Evolutionary conservation across 208 protist genomes (phyloP), one percentile per base, ranked within the genome.

Genomic region (Phytomonas francai): DNA sequence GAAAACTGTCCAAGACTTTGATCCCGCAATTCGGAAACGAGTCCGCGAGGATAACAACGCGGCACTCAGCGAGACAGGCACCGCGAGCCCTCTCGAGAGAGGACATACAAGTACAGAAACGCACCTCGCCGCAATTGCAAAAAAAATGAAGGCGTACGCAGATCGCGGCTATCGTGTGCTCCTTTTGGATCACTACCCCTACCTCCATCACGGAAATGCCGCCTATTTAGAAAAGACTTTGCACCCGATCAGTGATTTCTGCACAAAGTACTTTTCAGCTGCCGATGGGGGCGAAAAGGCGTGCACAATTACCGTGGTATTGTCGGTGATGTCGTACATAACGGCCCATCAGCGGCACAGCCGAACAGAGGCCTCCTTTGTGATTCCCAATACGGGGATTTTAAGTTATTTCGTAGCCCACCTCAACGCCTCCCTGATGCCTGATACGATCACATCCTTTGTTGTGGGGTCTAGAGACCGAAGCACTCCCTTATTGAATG

Each of bases 261-360:
- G 33, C 81, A 76, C 42, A 57, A 77, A 22, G 54, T 76, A 30
- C 59, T 78, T 29, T 83, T 76, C 65, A 45, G 14, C 30, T 28
- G 27, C 0, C 27, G 71, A 49, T 63, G 34, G 29, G 59, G 56
- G 14, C 49, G 66, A 3, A 57, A 72, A 19, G 5, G 45, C 3
- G 54, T 67, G 73, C 22, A 77, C 79, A 7, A 71, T 89, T 16
- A 84, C 86, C 2, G 89, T 93, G 19, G 54, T 92, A 39, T 32
- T 95, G n/a, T 93, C 90, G 3, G 75, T 78, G 28, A 83, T 88
- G 75, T 95, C 89, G 0, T 80, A 83, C 71, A 79, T 91, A 8
- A 88, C 77, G 29, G 79, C 87, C 6, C 39, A 62, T 14, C 65
- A 68, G 36, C 59, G 66, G 45, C 1, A 3, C 58, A 62, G 14